phyloP scores from a whole-genome alignment of 202 grass and related monocot genomes.

The Carex sylvatica region DNA sequence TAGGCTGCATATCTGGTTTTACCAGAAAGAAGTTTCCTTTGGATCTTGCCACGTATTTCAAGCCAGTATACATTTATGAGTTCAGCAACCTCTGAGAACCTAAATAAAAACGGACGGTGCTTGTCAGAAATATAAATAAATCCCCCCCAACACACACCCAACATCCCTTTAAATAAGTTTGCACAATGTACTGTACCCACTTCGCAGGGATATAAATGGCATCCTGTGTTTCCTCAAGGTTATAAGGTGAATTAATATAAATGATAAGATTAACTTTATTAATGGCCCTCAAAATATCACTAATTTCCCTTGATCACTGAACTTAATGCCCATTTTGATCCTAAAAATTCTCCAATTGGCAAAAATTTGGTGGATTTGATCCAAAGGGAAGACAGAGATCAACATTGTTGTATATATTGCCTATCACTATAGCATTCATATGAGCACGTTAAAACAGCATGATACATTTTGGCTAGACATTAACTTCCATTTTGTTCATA shows the following conservation, averaged over 20 bases:
- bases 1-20: slow-evolving; percentile 50
- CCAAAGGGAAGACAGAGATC: not conserved
- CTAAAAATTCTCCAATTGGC: not conserved
- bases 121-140: not conserved
- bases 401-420: not conserved
- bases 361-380: not conserved
- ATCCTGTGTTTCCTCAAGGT: not conserved
- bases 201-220: not conserved
- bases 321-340: not conserved
- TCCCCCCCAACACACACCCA: too few species aligned
- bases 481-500: not conserved
- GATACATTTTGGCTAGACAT: not conserved
- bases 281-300: not conserved
- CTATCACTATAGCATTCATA: slow-evolving; percentile 1
- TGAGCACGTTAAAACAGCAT: not conserved
- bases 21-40: slow-evolving; percentile 43
- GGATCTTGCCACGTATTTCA: slow-evolving; percentile 57
- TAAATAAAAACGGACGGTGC: slow-evolving; percentile 12
- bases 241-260: not conserved
- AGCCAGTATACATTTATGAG: slow-evolving; percentile 65
- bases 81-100: slow-evolving; percentile 76
- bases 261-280: not conserved
- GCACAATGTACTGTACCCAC: too few species aligned
- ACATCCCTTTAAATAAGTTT: not conserved
- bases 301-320: not conserved